Base-by-base conservation (phyloP, 257 asterid genomes). In the Sherardia arvensis region DNA sequence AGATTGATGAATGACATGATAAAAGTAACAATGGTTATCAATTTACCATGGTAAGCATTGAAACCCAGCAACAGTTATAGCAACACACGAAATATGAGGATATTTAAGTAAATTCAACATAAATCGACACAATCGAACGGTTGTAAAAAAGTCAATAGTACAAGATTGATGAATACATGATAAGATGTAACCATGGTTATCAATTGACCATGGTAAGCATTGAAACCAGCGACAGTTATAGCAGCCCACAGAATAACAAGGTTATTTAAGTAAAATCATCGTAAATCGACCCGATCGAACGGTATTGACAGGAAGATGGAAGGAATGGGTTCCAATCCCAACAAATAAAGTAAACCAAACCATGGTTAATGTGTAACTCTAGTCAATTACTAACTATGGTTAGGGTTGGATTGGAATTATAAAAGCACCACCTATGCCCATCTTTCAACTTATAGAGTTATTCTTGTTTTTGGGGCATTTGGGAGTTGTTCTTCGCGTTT, bases 311-410 rank as follows among this genome's bases (percentile, higher is more conserved):
- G 17, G 7, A 15, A 3, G 17, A 3, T 15, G 5, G 5, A 14
- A 7, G 18, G 51, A 15, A 43, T 43, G 7, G 51, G 51, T 4
- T 43, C 51, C 51, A 43, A 43, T 43, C 3, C 15, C 30, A 36
- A 15, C 9, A 36, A 36, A 17, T n/a, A 70, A 70, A 62, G 62
- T 72, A 78, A n/a, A 38, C 47, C 47, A 38, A 10, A 76, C 80
- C 53, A 8, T 51, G 59, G 84, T 49, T 18, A 18, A 8, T 69
- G 36, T 69, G 25, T 70, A 81, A 74, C 83, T 60, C 53, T 70
- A 30, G 81, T 81, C 76, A 30, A 79, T 81, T 78, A 60, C n/a
- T n/a, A 78, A 73, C 70, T 40, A 11, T 63, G 69, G 79, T 78
- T 78, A 75, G 74, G 72, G 76, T 72, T 70, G 61, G 68, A 18